Evolutionary conservation across 1,284 basidiomycete genomes (phyloP), one percentile per base, ranked within the genome.

Genomic region (Anthracocystis walkeri): DNA sequence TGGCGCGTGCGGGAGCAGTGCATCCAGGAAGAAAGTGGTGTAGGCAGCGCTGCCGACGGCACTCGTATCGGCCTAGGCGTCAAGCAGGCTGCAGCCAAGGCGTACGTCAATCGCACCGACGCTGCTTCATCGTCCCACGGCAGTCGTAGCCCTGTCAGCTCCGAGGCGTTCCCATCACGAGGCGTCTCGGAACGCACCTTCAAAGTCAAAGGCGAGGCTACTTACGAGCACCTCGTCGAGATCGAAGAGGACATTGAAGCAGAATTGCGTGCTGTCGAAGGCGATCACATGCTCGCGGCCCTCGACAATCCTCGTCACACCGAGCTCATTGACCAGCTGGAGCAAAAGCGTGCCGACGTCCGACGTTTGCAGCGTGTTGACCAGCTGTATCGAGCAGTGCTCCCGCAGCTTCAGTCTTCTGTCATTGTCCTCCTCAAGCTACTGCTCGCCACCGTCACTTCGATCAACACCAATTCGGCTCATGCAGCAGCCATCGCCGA

Each of bases 1-100:
- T 98, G 94, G 93, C 89, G 92, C 84, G 92, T 94, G 4, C 88
- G 97, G 60, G 95, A 98, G 85, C 95, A 98, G 81, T 97, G 92
- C 82, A 92, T 97, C 88, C 91, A 92, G 3, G 90, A 92, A 58
- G 97, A 99, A 87, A 93, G 94, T 79, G 97, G 96, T 12, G 86
- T 97, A 68, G 92, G 93, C 90, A 86, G 88, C 94, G 88, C 80
- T 65, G 68, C 74, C 31, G 68, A 79, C 65, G 78, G 81, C 21
- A 64, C 72, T 21, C 64, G 75, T 11, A 65, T 80, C 53, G 79
- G 72, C 16, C 57, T 76, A 12, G 79, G 77, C 27, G 66, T 75
- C 56, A 59, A 63, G 46, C 31, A 54, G 31, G 63, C 52, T 27
- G 61, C 59, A 33, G 48, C 64, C 10, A 67, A 61, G 18, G 44